phyloP scores from a whole-genome alignment of 2,329 filamentous ascomycete genomes.

The Amylocarpus encephaloides region DNA sequence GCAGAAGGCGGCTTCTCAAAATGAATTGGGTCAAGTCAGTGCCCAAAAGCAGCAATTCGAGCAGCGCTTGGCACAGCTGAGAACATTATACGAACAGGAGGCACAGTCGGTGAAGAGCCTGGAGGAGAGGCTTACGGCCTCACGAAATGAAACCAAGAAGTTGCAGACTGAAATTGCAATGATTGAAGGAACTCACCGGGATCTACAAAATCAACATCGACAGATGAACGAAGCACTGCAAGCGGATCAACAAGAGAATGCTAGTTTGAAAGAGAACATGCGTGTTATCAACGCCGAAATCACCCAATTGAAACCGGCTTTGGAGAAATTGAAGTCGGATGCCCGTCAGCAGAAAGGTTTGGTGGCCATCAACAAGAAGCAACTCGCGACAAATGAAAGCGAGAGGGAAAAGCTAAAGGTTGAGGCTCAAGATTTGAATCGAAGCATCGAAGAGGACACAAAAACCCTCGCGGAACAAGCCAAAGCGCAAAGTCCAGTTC shows the following conservation, averaged over 20 bases:
- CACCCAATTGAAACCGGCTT: slow-evolving; percentile 74
- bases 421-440: slow-evolving; percentile 66
- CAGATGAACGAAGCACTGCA: slow-evolving; percentile 69
- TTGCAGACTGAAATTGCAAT: slow-evolving; percentile 77
- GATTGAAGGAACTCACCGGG: slow-evolving; percentile 73
- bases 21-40: slow-evolving; percentile 72
- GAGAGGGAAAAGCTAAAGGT: slow-evolving; percentile 82
- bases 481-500: slow-evolving; percentile 34
- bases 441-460: slow-evolving; percentile 52
- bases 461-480: slow-evolving; percentile 47
- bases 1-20: slow-evolving; percentile 72
- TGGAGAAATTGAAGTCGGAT: slow-evolving; percentile 89
- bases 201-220: slow-evolving; percentile 76
- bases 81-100: slow-evolving; percentile 87
- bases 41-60: slow-evolving; percentile 93
- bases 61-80: slow-evolving; percentile 76
- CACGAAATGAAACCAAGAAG: slow-evolving; percentile 76
- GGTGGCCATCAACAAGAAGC: slow-evolving; percentile 98
- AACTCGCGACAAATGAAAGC: slow-evolving; percentile 79
- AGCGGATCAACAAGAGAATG: slow-evolving; percentile 84
- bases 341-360: slow-evolving; percentile 93
- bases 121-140: slow-evolving; percentile 72
- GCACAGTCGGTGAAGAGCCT: slow-evolving; percentile 77
- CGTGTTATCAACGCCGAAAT: slow-evolving; percentile 76
- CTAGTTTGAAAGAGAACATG: slow-evolving; percentile 79